Base-by-base conservation (phyloP, 2,329 filamentous ascomycete species). In the Colletotrichum falcatum region DNA sequence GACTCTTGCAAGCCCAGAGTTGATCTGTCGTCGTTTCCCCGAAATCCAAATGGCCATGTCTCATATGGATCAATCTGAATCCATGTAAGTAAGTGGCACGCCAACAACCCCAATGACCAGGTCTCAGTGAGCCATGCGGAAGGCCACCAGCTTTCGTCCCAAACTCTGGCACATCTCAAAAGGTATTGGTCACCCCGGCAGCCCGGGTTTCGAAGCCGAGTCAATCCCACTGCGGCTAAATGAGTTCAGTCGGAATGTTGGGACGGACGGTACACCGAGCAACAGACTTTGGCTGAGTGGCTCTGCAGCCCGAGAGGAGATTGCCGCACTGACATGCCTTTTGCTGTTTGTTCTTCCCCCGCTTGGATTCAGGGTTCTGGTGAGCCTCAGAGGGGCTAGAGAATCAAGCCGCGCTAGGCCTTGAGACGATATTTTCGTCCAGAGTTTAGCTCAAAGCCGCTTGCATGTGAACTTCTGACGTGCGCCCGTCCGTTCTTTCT, bases 371-470 rank as follows among this genome's bases (percentile, higher is more conserved):
- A 46, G 49, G 64, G 58, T 62, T 54, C 35, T 70, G 68, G 65
- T 59, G 53, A 68, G 68, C 59, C 51, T 60, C 53, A 42, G 53
- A 59, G 53, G 51, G 28, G 35, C 55, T 54, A 68, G 39, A 55
- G 18, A 18, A 30, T 35, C 39, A 33, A 48, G 63, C 14, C 37
- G 26, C 53, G 39, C 65, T 67, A 61, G 67, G 39, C 44, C 23
- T 35, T 33, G 35, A 30, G 58, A 42, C 46, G 65, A 33, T 71
- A 71, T 71, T 71, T 71, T 71, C 64, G 64, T 71, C 68, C 59
- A 23, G 55, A 59, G 37, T 54, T 53, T 67, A 33, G 53, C 48
- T n/a, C 39, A 20, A 8, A 35, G 35, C 53, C 39, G 64, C 33
- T 42, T 67, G 37, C 53, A 68, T 71, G 68, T 49, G 59, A 68